Evolutionary conservation across 768 basidiomycete genomes (phyloP), one percentile per base, ranked within the genome.

Genomic region (Boletus rufocinnamomeus): DNA sequence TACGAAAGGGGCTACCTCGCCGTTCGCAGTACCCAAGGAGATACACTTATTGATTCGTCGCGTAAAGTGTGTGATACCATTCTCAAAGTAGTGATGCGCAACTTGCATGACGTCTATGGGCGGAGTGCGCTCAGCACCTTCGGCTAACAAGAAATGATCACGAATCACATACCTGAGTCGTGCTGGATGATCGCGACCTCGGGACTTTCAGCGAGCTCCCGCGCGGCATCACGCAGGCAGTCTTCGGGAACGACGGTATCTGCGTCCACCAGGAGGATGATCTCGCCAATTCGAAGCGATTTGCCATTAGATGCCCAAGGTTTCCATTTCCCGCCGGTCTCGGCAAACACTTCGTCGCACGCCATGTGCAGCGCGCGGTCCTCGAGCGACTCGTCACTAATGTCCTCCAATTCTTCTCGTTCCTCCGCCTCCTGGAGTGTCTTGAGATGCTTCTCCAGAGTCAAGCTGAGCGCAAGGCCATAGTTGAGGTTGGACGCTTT

Each of bases 401-500:
- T 74, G 19, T 73, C 68, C 6, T 74, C 69, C 32, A 74, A 50
- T 57, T 74, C 66, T 56, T 68, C 69, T 60, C 72, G 59, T 76
- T 77, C 48, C 85, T 79, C 69, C 79, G 81, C 56, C 63, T 77
- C 74, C 16, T 69, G 63, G n/a, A 79, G 63, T 1, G 63, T 69
- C 47, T 73, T 73, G 66, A 82, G 75, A 48, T 75, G 65, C 9
- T 51, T 56, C 48, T 73, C 73, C 37, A 73, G 55, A 19, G 73
- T 71, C 51, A 79, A 58, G 16, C 77, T 78, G 16, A 82, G 64
- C 19, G 69, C 73, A 11, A 82, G 76, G 8, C 84, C 91, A 59
- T 88, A 94, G 71, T 95, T 96, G 84, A 95, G 84, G 72, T 96
- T 96, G 30, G 86, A 88, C 2, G 93, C 93, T 71, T 96, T 96